Percentiles rank a stretch among this genome's conserved stretches.
Evolutionary conservation across 768 basidiomycete species (phyloP).

Genomic region (Hypholoma fasciculare): DNA sequence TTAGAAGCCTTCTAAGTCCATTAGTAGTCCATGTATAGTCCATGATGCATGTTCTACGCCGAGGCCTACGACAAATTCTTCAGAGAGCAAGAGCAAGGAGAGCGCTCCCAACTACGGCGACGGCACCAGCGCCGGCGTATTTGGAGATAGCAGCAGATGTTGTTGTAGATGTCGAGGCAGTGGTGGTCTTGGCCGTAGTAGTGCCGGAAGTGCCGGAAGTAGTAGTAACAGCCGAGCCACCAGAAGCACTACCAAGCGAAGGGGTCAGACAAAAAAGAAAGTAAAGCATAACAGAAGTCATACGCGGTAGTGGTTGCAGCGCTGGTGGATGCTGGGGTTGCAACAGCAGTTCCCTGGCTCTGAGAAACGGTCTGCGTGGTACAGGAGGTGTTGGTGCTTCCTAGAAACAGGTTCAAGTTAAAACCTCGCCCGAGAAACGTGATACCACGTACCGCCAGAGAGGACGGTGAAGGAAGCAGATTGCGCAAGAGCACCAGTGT

Average conservation of each 20-base stretch:
- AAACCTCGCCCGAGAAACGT: neutral
- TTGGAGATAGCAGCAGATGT: conserved; percentile 17
- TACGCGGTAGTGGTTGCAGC: conserved; percentile 4
- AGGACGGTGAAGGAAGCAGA: conserved; percentile 25
- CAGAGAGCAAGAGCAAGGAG: conserved; percentile 16
- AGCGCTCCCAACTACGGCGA: conserved; percentile 23
- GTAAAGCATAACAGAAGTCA: neutral
- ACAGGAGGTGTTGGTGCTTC: conserved; percentile 18
- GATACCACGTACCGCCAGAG: conserved; percentile 16
- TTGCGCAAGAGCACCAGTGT: conserved; percentile 21
- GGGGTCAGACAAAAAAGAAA: neutral
- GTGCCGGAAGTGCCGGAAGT: neutral
- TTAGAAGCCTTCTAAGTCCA: conserved; percentile 18
- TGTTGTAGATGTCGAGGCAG: conserved; percentile 1
- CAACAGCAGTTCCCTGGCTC: conserved; percentile 6
- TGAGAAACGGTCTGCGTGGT: conserved; percentile 14
- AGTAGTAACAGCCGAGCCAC: conserved; percentile 1
- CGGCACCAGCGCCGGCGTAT: conserved; percentile 19
- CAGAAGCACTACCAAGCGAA: neutral
- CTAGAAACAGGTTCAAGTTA: neutral
- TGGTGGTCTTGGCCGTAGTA: neutral
- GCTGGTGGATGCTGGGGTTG: conserved; percentile 2
- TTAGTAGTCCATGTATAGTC: conserved; percentile 8
- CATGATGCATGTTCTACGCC: conserved; percentile 5
- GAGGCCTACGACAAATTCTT: neutral